Percentiles rank a stretch among this genome's conserved stretches.
phyloP scores from a whole-genome alignment of 2,329 filamentous ascomycete genomes.

The Pseudocercospora fijiensis region DNA sequence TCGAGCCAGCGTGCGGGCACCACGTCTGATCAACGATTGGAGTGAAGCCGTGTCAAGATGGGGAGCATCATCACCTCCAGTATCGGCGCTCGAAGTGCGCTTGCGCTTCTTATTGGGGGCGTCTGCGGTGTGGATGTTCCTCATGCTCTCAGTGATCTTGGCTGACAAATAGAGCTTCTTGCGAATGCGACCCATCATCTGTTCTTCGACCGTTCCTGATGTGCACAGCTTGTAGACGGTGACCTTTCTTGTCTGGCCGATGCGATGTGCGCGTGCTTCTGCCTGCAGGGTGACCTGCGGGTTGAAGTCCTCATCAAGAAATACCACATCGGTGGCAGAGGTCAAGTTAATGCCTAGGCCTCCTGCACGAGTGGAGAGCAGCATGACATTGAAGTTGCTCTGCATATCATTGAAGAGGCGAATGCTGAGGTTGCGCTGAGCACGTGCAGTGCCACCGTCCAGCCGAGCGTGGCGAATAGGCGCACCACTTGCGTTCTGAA shows the following conservation, averaged over 20 bases:
- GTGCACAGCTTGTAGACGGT: conserved; percentile 59
- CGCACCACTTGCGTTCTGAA: conserved; percentile 45
- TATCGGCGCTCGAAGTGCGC: conserved; percentile 24
- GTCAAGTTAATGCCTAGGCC: conserved; percentile 58
- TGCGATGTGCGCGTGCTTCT: conserved; percentile 55
- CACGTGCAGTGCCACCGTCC: conserved; percentile 52
- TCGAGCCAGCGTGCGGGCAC: conserved; percentile 54
- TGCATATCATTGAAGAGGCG: conserved; percentile 52
- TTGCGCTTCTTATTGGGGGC: conserved; percentile 39
- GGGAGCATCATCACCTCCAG: conserved; percentile 52
- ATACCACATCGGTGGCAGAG: conserved; percentile 56
- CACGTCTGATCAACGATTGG: conserved; percentile 56
- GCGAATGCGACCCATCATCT: conserved; percentile 58
- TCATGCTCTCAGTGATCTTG: conserved; percentile 61
- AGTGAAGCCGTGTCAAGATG: conserved; percentile 54
- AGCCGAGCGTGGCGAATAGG: conserved; percentile 51
- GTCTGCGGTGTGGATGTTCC: conserved; percentile 49
- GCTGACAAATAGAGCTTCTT: conserved; percentile 63
- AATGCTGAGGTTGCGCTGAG: conserved; percentile 53
- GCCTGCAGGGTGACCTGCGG: conserved; percentile 56
- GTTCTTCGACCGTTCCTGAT: conserved; percentile 58
- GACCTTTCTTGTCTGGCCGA: conserved; percentile 55
- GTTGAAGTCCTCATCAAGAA: conserved; percentile 58
- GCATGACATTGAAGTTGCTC: conserved; percentile 54
- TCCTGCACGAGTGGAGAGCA: conserved; percentile 57